Conservation (phyloP, 345 rosid genomes). For the Cardamine resedifolia region DNA sequence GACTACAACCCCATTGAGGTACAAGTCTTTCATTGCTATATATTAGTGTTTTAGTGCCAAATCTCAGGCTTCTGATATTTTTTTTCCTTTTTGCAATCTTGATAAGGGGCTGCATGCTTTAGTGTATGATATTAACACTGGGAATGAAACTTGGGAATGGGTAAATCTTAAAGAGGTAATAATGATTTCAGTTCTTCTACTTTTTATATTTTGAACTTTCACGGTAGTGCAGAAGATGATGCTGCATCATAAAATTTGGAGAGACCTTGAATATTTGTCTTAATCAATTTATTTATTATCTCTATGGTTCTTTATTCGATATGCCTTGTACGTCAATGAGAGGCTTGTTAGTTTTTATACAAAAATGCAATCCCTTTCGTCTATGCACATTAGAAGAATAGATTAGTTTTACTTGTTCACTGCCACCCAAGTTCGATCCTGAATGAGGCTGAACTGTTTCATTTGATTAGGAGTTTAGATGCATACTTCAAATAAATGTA, state of each 20-base stretch:
- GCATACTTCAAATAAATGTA: background rate
- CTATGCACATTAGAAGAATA: background rate
- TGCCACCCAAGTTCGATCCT: background rate
- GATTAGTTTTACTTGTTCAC: background rate
- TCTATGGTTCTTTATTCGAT: background rate
- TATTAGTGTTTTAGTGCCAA: constrained; percentile 12
- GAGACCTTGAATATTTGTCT: constrained; percentile 7
- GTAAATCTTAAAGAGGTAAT: constrained; percentile 97
- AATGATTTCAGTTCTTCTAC: background rate
- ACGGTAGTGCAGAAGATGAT: constrained; percentile 13
- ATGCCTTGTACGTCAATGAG: background rate
- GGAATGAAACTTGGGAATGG: constrained; percentile 92
- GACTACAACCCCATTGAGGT: constrained; percentile 73
- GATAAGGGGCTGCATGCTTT: constrained; percentile 83
- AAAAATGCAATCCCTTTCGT: background rate
- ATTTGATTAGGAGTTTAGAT: background rate
- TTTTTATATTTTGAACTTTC: background rate
- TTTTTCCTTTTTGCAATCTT: constrained; percentile 24
- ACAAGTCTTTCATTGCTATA: constrained; percentile 31
- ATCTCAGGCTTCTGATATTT: constrained; percentile 29
- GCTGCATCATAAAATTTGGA: background rate
- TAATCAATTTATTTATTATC: background rate
- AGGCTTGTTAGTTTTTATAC: background rate
- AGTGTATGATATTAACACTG: constrained; percentile 82
- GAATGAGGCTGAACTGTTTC: constrained; percentile 5